Evolutionary conservation across 2,329 filamentous ascomycete species (phyloP), one percentile per base, ranked within the genome.

Genomic region (Pseudogymnoascus sp.): DNA sequence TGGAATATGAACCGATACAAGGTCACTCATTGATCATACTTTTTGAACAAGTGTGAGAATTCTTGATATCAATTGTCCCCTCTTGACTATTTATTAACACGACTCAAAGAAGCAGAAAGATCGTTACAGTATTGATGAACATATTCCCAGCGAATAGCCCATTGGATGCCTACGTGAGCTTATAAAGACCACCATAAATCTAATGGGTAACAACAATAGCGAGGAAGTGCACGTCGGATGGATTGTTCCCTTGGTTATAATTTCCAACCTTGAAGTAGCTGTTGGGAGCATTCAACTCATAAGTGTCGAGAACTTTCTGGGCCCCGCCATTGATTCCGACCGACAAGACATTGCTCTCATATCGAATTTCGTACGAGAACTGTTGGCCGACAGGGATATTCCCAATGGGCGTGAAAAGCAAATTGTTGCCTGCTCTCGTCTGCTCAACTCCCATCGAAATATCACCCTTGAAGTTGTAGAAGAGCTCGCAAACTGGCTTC

Each of bases 401-500:
- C 21, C 69, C 74, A 10, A 78, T 68, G 14, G 68, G 36, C 0
- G 69, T 74, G 47, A 73, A 68, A 40, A 71, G 65, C 62, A 75
- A 72, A 61, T 68, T 68, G 11, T 75, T 74, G 60, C 67, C 72
- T 34, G 67, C 67, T 45, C 68, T 68, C 11, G 73, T 74, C 66
- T 73, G 71, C 61, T 76, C 73, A n/a, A 79, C 76, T 2, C 76
- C 76, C 64, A 77, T 73, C 1, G 67, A 70, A 18, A 78, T 63
- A 1, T 69, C 69, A 4, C 77, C 77, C 1, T 66, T 68, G 6
- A 68, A 63, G 60, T 73, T 74, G 64, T 74, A 75, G 68, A 75
- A 79, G 14, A 79, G 67, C 65, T 78, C 77, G 14, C 70, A 73
- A 11, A 78, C 71, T 1, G 77, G 77, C 67, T 78, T 78, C 64